Base-by-base conservation (phyloP, 306 rosid species). In the Ziziphus jujuba region DNA sequence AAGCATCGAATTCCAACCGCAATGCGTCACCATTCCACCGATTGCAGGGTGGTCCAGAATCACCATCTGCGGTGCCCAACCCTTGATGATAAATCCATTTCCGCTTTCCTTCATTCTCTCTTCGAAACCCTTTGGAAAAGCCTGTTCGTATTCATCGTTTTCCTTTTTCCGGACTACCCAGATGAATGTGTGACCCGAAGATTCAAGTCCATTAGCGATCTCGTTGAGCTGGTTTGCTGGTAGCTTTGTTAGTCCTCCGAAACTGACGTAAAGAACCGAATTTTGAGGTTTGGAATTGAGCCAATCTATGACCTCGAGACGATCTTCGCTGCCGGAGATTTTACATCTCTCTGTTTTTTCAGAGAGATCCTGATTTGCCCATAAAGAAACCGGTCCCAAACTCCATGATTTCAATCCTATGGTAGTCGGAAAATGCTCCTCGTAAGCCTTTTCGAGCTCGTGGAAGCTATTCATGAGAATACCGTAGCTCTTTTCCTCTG, bases 61-160 rank as follows among this genome's bases (percentile, higher is more conserved):
- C 82, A 81, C 20, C 7, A 81, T n/a, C 57, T 87, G 96, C 2
- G 92, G 92, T 1, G 84, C 92, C 92, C 90, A 86, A 0, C 88
- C 88, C 63, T 82, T 84, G 3, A 82, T 23, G 11, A 89, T 59
- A 78, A 86, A 21, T 25, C 92, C 92, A 48, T 58, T 82, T n/a
- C 16, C 5, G 13, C 40, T 35, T 64, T 77, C 89, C 48, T 57
- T 76, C 77, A 79, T 77, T 51, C 80, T 81, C 79, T 79, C 63
- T 76, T 47, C 51, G 17, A 47, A 47, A 4, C 51, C 51, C 8
- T 47, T 2, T 47, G 19, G 51, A 3, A 47, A 47, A 47, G 3
- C 13, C 51, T 47, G 15, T 47, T 17, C 17, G 51, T 47, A 11
- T 47, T 47, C 51, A 47, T 14, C 51, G 13, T 2, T 15, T 0